These are phyloP conservation scores for Metschnikowia aberdeeniae DNA, from an alignment of 805 yeast species.

Conservation along the genomic window DNA sequence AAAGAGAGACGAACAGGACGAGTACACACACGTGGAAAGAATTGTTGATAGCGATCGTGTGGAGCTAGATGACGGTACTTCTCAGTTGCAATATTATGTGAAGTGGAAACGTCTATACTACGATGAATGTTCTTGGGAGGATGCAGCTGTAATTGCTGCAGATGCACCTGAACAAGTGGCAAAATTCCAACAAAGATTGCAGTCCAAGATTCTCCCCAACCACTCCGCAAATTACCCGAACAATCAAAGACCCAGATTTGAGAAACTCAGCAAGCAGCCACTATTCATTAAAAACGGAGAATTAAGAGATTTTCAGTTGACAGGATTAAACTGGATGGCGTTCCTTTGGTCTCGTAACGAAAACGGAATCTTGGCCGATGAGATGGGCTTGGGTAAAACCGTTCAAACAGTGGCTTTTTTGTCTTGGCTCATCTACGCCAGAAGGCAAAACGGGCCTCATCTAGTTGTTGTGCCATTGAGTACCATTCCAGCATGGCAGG, in stretches of 20 bases:
- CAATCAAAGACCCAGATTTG: conserved; percentile 77
- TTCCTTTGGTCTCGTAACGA: conserved; percentile 96
- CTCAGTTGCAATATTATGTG: conserved; percentile 74
- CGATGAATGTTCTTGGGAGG: conserved; percentile 97
- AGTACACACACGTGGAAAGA: conserved; percentile 83
- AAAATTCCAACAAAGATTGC: conserved; percentile 73
- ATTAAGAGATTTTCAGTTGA: conserved; percentile 93
- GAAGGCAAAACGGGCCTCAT: conserved; percentile 97
- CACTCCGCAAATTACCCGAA: conserved; percentile 72
- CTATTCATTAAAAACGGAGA: conserved; percentile 85
- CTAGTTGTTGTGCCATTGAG: conserved; percentile 93
- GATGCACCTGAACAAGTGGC: conserved; percentile 81
- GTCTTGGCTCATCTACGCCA: conserved; percentile 91
- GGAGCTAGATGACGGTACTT: conserved; percentile 56
- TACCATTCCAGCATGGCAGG: conserved; percentile 99
- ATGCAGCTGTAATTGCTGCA: conserved; percentile 80
- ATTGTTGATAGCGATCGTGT: conserved; percentile 82
- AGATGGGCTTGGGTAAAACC: conserved; percentile 98
- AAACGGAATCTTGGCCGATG: conserved; percentile 96
- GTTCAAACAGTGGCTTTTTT: conserved; percentile 94
- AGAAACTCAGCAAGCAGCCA: conserved; percentile 83
- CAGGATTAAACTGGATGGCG: conserved; percentile 99
- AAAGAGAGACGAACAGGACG: conserved; percentile 75
- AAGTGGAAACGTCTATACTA: conserved; percentile 93
- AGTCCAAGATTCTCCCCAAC: conserved; percentile 80